Base-by-base conservation (phyloP, 2,329 filamentous ascomycete species). In the Cladobotryum protrusum region DNA sequence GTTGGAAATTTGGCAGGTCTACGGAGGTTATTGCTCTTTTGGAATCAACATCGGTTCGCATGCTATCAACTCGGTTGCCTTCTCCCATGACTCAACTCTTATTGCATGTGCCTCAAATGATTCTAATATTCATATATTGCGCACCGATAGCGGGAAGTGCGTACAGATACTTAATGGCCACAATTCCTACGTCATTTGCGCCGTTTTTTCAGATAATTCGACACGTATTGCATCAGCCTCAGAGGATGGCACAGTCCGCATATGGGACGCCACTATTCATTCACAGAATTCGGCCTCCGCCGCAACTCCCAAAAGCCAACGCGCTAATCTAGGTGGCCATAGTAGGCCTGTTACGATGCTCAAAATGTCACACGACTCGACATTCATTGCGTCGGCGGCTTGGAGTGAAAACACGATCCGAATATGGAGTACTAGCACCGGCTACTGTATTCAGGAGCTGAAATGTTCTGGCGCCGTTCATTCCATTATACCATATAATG, bases 131-230 rank as follows among this genome's bases (percentile, higher is more conserved):
- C 15, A 36, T 4, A 8, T 52, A 17, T 49, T 42, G 50, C n/a
- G 24, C 12, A 17, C 36, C 4, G 12, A 34, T 32, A 47, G n/a
- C 1, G 42, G 19, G 2, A 18, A 50, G 1, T 52, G 50, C 19
- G 4, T 48, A 9, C 34, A 44, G 13, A 52, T 43, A 5, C 35
- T 56, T 1, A 39, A 50, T 19, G 29, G 47, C 19, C 24, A 51
- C 18, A n/a, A 3, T 9, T 14, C 3, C 8, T 5, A 3, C 5
- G 29, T 41, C 11, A 11, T 3, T 13, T 44, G 17, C 3, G 43
- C 50, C 5, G 47, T 39, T 3, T 46, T 52, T 34, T 53, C 48
- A 29, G 50, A 47, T 14, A 32, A 53, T 17, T 41, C 36, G 29
- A 39, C 45, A 11, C 45, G 11, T 18, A 19, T 47, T 8, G 45